Evolutionary conservation across 2,329 filamentous ascomycete species (phyloP).

Genomic region (Neoascochyta sp.): DNA sequence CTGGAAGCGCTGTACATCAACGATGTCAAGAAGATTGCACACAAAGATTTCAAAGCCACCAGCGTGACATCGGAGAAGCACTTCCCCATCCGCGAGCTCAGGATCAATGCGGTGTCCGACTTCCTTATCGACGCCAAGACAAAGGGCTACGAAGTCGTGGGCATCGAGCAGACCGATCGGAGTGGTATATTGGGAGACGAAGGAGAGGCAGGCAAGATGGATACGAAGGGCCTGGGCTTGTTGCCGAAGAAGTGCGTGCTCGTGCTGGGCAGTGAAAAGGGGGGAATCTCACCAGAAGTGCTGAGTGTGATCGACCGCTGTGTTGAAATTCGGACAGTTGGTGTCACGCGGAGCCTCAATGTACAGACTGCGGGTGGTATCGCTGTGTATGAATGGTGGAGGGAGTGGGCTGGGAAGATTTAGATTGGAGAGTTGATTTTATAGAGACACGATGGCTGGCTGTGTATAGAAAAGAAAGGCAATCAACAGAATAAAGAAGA

Average conservation of each 20-base stretch:
- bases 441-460: no score
- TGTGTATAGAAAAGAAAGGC: no score
- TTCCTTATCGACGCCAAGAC: slow-evolving; percentile 43
- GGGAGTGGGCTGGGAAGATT: slow-evolving; percentile 37
- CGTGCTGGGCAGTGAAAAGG: slow-evolving; percentile 51
- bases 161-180: slow-evolving; percentile 53
- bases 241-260: slow-evolving; percentile 43
- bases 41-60: slow-evolving; percentile 50
- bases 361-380: slow-evolving; percentile 54
- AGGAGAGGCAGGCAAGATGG: not conserved
- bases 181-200: slow-evolving; percentile 44
- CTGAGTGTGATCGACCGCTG: slow-evolving; percentile 49
- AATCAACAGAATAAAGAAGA: no score
- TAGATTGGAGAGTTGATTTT: no score
- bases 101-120: slow-evolving; percentile 25
- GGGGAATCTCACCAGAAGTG: slow-evolving; percentile 49
- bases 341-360: slow-evolving; percentile 53
- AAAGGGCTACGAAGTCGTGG: slow-evolving; percentile 51
- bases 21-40: slow-evolving; percentile 39
- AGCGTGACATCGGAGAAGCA: slow-evolving; percentile 50
- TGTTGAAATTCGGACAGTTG: slow-evolving; percentile 52
- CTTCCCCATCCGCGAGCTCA: slow-evolving; percentile 44
- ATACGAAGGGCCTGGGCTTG: slow-evolving; percentile 20
- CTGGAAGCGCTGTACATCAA: slow-evolving; percentile 45
- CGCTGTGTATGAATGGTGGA: slow-evolving; percentile 51